Base-by-base conservation (phyloP, 2,329 filamentous ascomycete species). In the Penicillium frequentans region DNA sequence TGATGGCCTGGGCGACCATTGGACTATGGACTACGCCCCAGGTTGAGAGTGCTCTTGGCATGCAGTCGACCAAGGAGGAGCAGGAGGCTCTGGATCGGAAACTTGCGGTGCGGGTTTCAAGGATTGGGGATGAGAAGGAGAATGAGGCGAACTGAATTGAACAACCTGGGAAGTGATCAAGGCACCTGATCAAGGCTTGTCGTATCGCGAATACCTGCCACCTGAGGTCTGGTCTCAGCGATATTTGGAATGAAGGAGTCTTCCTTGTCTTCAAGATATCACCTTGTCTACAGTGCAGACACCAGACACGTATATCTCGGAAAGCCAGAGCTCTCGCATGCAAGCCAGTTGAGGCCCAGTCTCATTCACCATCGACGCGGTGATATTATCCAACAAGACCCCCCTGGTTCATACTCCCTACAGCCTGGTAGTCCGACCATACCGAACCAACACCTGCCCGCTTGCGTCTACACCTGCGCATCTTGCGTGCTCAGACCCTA, bases 1-100 rank as follows among this genome's bases (percentile, higher is more conserved):
- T 96, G 63, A 85, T 96, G 69, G 84, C 84, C 33, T 96, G 91
- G 85, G 91, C 90, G 14, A 77, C 80, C 42, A 77, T 86, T 42
- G 93, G 91, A 16, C 81, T 95, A n/a, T 87, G 88, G 70, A 70
- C 90, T 19, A 86, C 89, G 5, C 89, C 93, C 69, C 81, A 81
- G 56, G 86, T 88, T 16, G 92, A 93, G 75, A 83, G 89, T 70
- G 86, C 82, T 43, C 82, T 93, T 59, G 90, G 89, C 7, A 83
- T 91, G 73, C 86, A 83, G 39, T 85, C 92, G 1, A 88, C 86
- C 1, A 86, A 90, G 60, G 80, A 89, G 68, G 91, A 96, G 70
- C 87, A 86, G 71, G 84, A 86, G 57, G 83, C 84, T 13, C 73
- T 96, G 60, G 81, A 85, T 55, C 66, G 68, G 55, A 71, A 77